Evolutionary conservation across 75 land plant genomes (phyloP), one percentile per base, ranked within the genome.

Genomic region (Larix kaempferi): DNA sequence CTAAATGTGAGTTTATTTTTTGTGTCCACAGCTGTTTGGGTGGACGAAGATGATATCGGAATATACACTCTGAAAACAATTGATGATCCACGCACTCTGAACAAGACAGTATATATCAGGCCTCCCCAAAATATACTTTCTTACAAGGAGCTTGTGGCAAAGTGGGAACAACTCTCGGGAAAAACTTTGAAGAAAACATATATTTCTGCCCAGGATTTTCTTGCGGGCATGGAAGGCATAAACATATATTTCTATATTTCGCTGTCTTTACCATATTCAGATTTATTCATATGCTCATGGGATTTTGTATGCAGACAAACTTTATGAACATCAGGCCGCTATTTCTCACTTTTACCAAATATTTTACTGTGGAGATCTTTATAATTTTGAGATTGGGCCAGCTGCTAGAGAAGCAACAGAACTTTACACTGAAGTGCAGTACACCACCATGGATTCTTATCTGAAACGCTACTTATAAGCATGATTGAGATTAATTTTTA

Each of bases 101-200:
- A 80, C 74, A 84, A 78, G 73, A 84, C 76, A 7, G 33, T 87
- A 0, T 84, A 81, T 52, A 27, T 87, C 41, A 55, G 86, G 19
- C 89, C 89, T 2, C 77, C 78, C 6, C 56, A 59, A 44, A 87
- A 87, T 59, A 84, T 81, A 12, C 33, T 81, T 15, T 81, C 89
- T 0, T 76, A 66, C 15, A 67, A 15, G 14, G 86, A 87, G 35
- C 33, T 87, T 21, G 84, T 82, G 4, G 75, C 22, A 3, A 78
- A 76, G 27, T 91, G 91, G 89, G 93, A 91, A 79, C 73, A 85
- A 66, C 79, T 84, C 6, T 76, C 52, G 22, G 89, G 88, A 16
- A 89, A 85, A 56, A 21, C 74, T 33, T 71, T 91, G 2, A 66
- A 87, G 22, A 91, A 87, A 79, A 56, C 71, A 13, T 54, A 21